phyloP scores from a whole-genome alignment of 1,139 yeast species.

The Magnusiomyces fungicola region DNA sequence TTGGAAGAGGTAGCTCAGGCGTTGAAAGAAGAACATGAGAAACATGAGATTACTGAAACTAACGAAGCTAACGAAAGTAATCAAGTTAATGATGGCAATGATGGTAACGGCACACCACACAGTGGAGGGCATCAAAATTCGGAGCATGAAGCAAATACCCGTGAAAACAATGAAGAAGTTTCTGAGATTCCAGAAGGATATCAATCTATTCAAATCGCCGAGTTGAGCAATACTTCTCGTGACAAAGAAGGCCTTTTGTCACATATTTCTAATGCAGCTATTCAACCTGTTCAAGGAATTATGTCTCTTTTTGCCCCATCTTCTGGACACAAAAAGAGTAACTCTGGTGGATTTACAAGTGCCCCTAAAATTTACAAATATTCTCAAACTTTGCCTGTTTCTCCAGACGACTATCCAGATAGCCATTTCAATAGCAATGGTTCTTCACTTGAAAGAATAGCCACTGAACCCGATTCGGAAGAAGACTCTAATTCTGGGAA shows the following conservation, averaged over 20 bases:
- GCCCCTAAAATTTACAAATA: conserved; percentile 28
- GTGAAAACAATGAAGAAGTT: conserved; percentile 17
- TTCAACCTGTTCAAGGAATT: conserved; percentile 20
- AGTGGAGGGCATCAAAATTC: no score
- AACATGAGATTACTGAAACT: conserved; percentile 5
- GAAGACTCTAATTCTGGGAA: conserved; percentile 6
- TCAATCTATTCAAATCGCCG: conserved; percentile 1
- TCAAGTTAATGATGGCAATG: conserved; percentile 18
- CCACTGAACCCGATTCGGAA: conserved; percentile 19
- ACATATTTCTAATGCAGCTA: conserved; percentile 1
- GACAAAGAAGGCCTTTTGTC: conserved; percentile 4
- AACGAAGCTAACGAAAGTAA: conserved; percentile 24
- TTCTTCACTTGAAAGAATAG: conserved; percentile 13
- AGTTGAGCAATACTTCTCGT: conserved; percentile 5
- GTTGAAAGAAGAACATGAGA: conserved; percentile 1
- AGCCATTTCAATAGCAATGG: background rate
- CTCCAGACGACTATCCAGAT: conserved; percentile 14
- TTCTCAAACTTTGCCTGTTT: conserved; percentile 27
- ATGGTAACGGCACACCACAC: no score
- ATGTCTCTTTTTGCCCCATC: conserved; percentile 32
- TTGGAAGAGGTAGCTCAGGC: conserved; percentile 43
- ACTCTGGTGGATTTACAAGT: conserved; percentile 7
- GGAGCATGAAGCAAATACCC: no score
- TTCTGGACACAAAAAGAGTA: conserved; percentile 8
- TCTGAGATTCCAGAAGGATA: conserved; percentile 4